Percentiles rank a stretch among this genome's conserved stretches.
Conservation (phyloP, 2,329 filamentous ascomycete genomes). For the Aspergillus luchuensis region DNA sequence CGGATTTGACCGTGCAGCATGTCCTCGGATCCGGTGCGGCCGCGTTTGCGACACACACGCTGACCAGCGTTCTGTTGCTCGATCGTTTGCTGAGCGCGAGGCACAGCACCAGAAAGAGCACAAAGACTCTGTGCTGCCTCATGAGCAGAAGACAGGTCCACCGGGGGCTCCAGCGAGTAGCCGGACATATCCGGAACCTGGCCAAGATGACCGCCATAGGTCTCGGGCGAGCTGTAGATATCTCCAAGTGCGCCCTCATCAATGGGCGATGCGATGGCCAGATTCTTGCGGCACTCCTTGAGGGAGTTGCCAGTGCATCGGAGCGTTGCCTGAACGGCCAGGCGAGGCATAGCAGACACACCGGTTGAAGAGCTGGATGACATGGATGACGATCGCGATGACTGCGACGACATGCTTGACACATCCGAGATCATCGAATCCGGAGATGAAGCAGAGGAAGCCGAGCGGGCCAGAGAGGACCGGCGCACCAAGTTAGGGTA, state of each 20-base stretch:
- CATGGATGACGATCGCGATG: slow-evolving; percentile 55
- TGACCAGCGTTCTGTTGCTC: slow-evolving; percentile 18
- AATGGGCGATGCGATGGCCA: slow-evolving; percentile 42
- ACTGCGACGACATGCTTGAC: slow-evolving; percentile 56
- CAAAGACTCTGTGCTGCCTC: slow-evolving; percentile 47
- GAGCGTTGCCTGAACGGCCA: slow-evolving; percentile 45
- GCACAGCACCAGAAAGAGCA: slow-evolving; percentile 40
- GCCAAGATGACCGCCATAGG: slow-evolving; percentile 27
- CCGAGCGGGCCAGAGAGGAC: slow-evolving; percentile 53
- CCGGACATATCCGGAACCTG: slow-evolving; percentile 38
- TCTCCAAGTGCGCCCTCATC: slow-evolving; percentile 38
- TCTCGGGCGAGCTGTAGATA: slow-evolving; percentile 40
- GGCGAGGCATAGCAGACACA: slow-evolving; percentile 32
- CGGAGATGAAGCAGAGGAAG: slow-evolving; percentile 58
- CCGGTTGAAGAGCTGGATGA: slow-evolving; percentile 44
- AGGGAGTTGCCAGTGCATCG: slow-evolving; percentile 42
- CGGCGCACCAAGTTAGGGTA: slow-evolving; percentile 53
- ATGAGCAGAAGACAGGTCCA: slow-evolving; percentile 31
- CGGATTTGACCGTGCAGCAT: slow-evolving; percentile 43
- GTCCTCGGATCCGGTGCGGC: slow-evolving; percentile 44
- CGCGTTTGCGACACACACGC: slow-evolving; percentile 42
- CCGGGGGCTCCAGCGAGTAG: slow-evolving; percentile 36
- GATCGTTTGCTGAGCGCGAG: slow-evolving; percentile 20
- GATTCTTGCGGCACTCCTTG: slow-evolving; percentile 39
- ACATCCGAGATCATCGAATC: slow-evolving; percentile 66